Base-by-base conservation (phyloP, 495 filamentous ascomycete species). In the Talaromyces ruber region DNA sequence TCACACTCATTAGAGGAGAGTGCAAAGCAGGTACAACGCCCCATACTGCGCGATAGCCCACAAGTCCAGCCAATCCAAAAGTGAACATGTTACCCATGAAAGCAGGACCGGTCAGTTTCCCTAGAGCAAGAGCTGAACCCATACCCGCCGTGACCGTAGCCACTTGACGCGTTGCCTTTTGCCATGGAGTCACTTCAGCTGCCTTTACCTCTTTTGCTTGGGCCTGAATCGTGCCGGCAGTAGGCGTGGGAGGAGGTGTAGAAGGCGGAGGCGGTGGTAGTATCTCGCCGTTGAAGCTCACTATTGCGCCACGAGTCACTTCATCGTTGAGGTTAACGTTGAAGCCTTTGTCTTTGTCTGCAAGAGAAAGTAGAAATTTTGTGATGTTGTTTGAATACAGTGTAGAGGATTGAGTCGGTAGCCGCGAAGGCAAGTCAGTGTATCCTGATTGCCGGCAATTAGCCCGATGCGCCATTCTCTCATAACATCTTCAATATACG, bases 381-480 rank as follows among this genome's bases (percentile, higher is more conserved):
- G 85, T 90, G 66, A 93, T 90, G 65, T 93, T 93, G 79, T 93
- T 93, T 18, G 88, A 91, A 74, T 92, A 93, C 25, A 93, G 73
- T 1, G 89, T 91, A 5, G 88, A 92, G 0, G 88, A 87, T 66
- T 93, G 90, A 24, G 89, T 92, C 0, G 90, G 88, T 7, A 93
- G 78, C 21, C 88, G 81, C 6, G 90, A 92, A 0, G 90, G 90
- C 47, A 92, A 74, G 72, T 93, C 89, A 51, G 89, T 93, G 71
- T 93, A 92, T 21, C 88, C 86, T 87, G 58, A 0, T 22, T 1
- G 9, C 12, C 18, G 56, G 71, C 55, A 68, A 62, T 60, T 12
- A 14, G 6, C 3, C 47, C 18, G 11, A 58, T 53, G 22, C 18
- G 22, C n/a, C 7, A 14, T 8, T 6, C 0, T 21, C 3, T 18